Percentiles rank a stretch among this genome's conserved stretches.
Evolutionary conservation across 1,139 yeast genomes (phyloP).

Genomic region (Kodamaea alishanica): DNA sequence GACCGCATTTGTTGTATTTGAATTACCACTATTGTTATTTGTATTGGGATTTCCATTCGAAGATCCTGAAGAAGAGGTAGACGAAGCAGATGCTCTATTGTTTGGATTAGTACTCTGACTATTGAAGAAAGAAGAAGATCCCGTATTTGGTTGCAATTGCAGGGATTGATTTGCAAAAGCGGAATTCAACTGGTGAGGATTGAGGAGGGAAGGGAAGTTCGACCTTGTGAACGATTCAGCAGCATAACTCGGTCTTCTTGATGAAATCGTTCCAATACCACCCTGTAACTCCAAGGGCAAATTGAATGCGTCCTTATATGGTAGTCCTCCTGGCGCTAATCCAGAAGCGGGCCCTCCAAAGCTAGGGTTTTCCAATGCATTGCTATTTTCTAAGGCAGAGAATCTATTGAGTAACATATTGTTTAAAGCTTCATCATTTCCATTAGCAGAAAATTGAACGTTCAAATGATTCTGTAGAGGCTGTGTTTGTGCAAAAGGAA

Average conservation of each 20-base stretch:
- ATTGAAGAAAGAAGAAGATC: conserved; percentile 12
- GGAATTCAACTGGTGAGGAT: conserved; percentile 7
- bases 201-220: conserved; percentile 13
- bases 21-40: conserved; percentile 1
- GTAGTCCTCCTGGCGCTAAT: too few relatives aligned
- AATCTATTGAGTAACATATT: conserved; percentile 28
- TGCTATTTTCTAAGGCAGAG: conserved; percentile 20
- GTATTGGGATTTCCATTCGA: conserved; percentile 1
- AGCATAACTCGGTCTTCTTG: conserved; percentile 63
- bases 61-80: conserved; percentile 17
- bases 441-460: conserved; percentile 3
- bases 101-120: conserved; percentile 1
- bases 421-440: conserved; percentile 20
- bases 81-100: conserved; percentile 18
- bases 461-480: background rate
- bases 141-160: conserved; percentile 4
- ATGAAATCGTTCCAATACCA: conserved; percentile 57
- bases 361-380: conserved; percentile 4
- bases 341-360: conserved; percentile 3
- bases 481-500: background rate
- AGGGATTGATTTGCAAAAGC: conserved; percentile 8
- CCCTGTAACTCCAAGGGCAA: conserved; percentile 62
- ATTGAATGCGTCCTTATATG: conserved; percentile 31
- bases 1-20: too few relatives aligned
- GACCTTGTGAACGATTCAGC: conserved; percentile 55